Base-by-base conservation (phyloP, 192 early-diverging fungal genomes). In the Umbelopsis ramanniana region DNA sequence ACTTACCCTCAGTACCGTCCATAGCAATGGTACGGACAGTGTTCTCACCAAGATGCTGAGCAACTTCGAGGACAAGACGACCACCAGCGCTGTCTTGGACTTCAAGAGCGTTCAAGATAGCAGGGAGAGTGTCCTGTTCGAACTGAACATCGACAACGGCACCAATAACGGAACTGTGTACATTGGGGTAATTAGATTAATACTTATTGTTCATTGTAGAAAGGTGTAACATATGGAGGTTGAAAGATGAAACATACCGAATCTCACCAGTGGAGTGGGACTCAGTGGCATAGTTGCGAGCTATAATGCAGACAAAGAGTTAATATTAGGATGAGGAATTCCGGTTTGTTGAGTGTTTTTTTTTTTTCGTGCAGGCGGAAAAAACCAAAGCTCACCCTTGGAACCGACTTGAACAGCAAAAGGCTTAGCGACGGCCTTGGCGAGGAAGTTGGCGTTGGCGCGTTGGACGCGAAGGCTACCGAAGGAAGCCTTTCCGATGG, bases 61-160 rank as follows among this genome's bases (percentile, higher is more conserved):
- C 85, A 47, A 98, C 96, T 84, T 98, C 96, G 21, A 98, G 90
- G 63, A 98, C 96, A 69, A 98, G 87, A 80, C 96, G 95, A 55
- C 79, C 79, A 79, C 85, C 86, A 77, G 88, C 85, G 80, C 88
- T 87, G 79, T 88, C 83, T 84, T 93, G 85, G 50, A 98, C 94
- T 86, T 98, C 96, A 26, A 98, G 91, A 68, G 96, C 95, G 89
- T 98, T 98, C 72, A 97, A 88, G 79, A 98, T 98, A 74, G 95
- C 87, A 52, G 96, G 96, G 48, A 96, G 90, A 80, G 85, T 91
- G 66, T 91, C 91, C 79, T 91, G 83, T 74, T 94, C 93, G 84
- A 97, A 97, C 83, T 96, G 95, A 71, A 98, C 96, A 74, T 98
- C 96, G 77, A 98, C 96, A 83, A 98, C 96, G 86, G 96, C 95